phyloP scores from a whole-genome alignment of 1,284 basidiomycete genomes.

The Singerocomus inundabilis region DNA sequence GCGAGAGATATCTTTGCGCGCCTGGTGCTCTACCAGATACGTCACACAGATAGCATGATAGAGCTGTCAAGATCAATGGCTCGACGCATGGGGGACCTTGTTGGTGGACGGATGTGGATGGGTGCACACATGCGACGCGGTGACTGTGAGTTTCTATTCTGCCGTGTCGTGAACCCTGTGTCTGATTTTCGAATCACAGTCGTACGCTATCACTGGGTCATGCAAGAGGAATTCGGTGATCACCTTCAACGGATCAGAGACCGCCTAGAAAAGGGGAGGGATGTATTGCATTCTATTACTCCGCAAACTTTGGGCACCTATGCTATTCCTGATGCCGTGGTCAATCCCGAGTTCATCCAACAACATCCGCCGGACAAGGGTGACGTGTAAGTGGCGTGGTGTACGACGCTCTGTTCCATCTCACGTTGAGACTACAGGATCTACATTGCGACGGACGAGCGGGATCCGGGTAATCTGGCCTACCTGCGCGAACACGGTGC shows the following conservation, averaged over 20 bases:
- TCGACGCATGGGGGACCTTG: slow-evolving; percentile 36
- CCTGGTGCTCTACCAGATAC: slow-evolving; percentile 38
- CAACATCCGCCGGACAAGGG: slow-evolving; percentile 20
- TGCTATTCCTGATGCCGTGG: slow-evolving; percentile 26
- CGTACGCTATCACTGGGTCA: slow-evolving; percentile 38
- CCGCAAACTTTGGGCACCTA: slow-evolving; percentile 28
- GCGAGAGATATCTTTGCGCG: slow-evolving; percentile 36
- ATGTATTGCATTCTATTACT: slow-evolving; percentile 26
- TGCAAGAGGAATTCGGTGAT: slow-evolving; percentile 33
- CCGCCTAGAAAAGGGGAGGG: slow-evolving; percentile 34
- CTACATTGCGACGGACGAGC: slow-evolving; percentile 51
- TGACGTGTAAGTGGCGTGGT: slow-evolving; percentile 24
- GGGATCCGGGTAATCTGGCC: slow-evolving; percentile 36
- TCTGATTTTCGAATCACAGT: slow-evolving; percentile 27
- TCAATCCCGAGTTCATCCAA: slow-evolving; percentile 21
- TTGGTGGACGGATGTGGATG: slow-evolving; percentile 44
- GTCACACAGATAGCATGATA: slow-evolving; percentile 32
- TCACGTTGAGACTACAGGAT: slow-evolving; percentile 33
- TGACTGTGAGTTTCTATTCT: slow-evolving; percentile 36
- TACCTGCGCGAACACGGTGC: slow-evolving; percentile 36
- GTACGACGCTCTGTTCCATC: not conserved
- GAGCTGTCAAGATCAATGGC: slow-evolving; percentile 37
- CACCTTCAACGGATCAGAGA: slow-evolving; percentile 41
- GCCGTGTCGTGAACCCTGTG: slow-evolving; percentile 18
- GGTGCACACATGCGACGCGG: slow-evolving; percentile 49